Base-by-base conservation (phyloP, 805 yeast genomes). In the Candida glaebosa region DNA sequence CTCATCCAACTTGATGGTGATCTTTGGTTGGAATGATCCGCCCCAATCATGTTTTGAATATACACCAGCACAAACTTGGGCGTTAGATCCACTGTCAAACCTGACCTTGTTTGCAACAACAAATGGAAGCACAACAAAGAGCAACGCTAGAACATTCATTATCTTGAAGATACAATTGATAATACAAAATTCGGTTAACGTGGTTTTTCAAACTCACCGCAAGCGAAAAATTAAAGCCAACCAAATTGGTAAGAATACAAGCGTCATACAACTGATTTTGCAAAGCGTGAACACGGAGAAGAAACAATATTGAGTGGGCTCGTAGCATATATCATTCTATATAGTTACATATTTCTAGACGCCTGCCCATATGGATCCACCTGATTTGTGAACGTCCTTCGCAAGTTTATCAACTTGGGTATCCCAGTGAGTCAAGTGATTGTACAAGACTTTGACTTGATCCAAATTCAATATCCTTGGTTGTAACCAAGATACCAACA, bases 401-500 rank as follows among this genome's bases (percentile, higher is more conserved):
- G 65, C 84, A 51, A 93, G 73, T 25, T 71, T 71, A 30, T 74
- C 73, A 18, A 91, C 97, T 52, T 82, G 82, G 41, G 63, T 60
- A 52, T 85, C 83, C 99, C 99, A 93, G 39, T 71, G 73, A 19
- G 72, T 71, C 57, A 93, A 75, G 53, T 86, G 84, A 39, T 74
- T 72, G 49, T 81, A 80, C 85, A 93, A 87, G 34, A 74, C 73
- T 43, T 73, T 76, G 44, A 91, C 84, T 71, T 93, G 99, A 34
- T 78, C 78, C 48, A 71, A 73, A 56, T 87, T 87, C 75, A 93
- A 83, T 41, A 89, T 87, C 56, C 98, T 77, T 44, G 99, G 98
- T 71, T 93, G 98, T 47, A 91, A 83, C 99, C 99, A 93, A 19
- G 85, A 81, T 37, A 93, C 81, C 25, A 84, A 81, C 42, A 93